Base-by-base conservation (phyloP, 73 alveolate genomes). In the Paramecium bursaria region DNA sequence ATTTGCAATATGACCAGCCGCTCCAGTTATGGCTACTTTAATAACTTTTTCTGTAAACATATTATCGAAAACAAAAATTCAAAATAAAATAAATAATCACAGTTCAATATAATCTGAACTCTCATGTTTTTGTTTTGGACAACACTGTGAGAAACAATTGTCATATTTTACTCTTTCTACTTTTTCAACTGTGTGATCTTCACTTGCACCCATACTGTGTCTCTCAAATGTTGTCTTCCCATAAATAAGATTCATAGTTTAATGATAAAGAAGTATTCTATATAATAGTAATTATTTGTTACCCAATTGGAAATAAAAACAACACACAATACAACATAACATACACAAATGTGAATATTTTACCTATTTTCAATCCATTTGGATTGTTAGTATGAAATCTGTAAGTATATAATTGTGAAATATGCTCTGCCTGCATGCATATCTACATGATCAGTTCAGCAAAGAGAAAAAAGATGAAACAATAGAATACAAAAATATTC, bases 1-100 rank as follows among this genome's bases (percentile, higher is more conserved):
- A 13, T 60, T 53, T 5, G 89, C 89, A 26, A 79, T 48, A 79
- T 79, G 51, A 79, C 89, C 89, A 31, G 89, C 89, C 2, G 89
- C 89, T 19, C 89, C 89, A 31, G 89, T 79, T 19, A 79, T 79
- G n/a, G 74, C 75, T 39, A 79, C 73, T 22, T 54, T 79, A 49
- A 79, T 49, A 4, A 49, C 89, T 79, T 61, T 44, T 60, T 60
- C 25, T 22, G 21, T 60, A 10, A 30, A 46, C 52, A 30, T 60
- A 3, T 30, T 30, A 6, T 21, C 52, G 39, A 11, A 60, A n/a
- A 60, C 31, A 60, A 30, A 15, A 23, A 30, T 30, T 57, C n/a
- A 30, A 60, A 27, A 0, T 30, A 30, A 15, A 30, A 30, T 60
- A 54, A 79, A 27, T 29, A 75, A 29, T 48, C 76, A 79, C 21